Base-by-base conservation (phyloP, 352 stramenopile species). In the Phytophthora nicotianae region DNA sequence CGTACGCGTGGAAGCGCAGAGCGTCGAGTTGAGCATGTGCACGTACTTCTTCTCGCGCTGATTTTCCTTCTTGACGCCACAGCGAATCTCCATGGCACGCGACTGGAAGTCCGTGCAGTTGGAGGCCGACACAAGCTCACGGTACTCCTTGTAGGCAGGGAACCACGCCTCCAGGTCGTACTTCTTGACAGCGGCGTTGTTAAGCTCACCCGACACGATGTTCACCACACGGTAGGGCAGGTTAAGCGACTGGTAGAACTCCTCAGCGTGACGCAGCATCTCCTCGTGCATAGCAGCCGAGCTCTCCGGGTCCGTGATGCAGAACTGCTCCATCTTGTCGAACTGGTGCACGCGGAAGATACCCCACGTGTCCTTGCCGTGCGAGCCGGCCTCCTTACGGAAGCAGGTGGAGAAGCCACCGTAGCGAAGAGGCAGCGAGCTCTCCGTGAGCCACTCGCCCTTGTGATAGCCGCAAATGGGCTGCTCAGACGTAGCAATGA, bases 321-420 rank as follows among this genome's bases (percentile, higher is more conserved):
- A 98, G 75, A 99, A 99, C 75, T 99, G 97, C 80, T 99, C 97
- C 58, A 99, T 97, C 86, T 99, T 99, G 77, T 99, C 97, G 74
- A 99, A 99, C 83, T 99, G 98, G 86, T 99, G 98, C 6, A 99
- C 98, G 40, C 98, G 95, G 81, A 99, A 99, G 75, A 99, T 99
- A 41, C 98, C 98, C 87, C 97, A 99, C 68, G 98, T 99, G 79
- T 99, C 98, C 81, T 98, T 98, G 47, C 98, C 98, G 69, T 98
- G 97, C 46, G 89, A 97, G 27, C 98, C 98, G 11, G 97, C 97
- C 83, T 99, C 98, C 79, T 99, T 99, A 49, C 98, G 94, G 85
- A 99, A 99, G 70, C 97, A 99, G n/a, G 97, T 99, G 32, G 95
- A 99, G 67, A 99, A 98, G 33, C 97, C 97, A n/a, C 92, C 95